Conservation (phyloP, 768 basidiomycete genomes). For the Coprinellus micaceus region DNA sequence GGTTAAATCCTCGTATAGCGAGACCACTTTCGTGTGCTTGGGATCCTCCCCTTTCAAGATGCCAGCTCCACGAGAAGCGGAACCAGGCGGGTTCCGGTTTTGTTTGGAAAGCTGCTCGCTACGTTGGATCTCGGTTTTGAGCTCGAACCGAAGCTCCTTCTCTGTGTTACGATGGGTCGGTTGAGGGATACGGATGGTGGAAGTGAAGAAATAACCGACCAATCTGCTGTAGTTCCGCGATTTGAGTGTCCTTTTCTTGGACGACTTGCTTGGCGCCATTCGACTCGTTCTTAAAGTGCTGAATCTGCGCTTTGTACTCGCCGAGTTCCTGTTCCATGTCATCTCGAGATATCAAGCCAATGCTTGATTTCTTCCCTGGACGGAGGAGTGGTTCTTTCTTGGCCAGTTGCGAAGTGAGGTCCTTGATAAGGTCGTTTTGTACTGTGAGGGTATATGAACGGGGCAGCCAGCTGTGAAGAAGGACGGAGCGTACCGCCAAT, state of each 20-base stretch:
- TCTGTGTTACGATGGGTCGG: conserved; percentile 31
- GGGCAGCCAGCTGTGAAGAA: not conserved
- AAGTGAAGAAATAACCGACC: conserved; percentile 35
- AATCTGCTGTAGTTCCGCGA: conserved; percentile 42
- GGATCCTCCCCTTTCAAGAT: conserved; percentile 44
- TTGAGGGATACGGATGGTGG: not conserved
- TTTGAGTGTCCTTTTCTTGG: conserved; percentile 41
- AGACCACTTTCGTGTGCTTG: conserved; percentile 57
- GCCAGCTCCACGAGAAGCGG: conserved; percentile 30
- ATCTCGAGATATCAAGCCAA: conserved; percentile 69
- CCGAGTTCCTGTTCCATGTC: conserved; percentile 63
- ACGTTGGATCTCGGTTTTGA: conserved; percentile 62
- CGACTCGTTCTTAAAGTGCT: conserved; percentile 37
- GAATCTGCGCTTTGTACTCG: conserved; percentile 33
- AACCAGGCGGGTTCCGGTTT: conserved; percentile 39
- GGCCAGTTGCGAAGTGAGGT: conserved; percentile 52
- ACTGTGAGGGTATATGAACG: conserved; percentile 34
- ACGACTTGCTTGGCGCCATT: conserved; percentile 42
- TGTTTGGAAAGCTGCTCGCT: conserved; percentile 42
- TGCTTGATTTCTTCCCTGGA: conserved; percentile 34
- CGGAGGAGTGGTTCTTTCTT: conserved; percentile 52
- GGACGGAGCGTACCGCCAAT: conserved; percentile 41
- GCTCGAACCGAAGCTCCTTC: conserved; percentile 47
- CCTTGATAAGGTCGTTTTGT: conserved; percentile 51
- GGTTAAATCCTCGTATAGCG: conserved; percentile 83